These are phyloP conservation scores for Colletotrichum karsti DNA, from an alignment of 2,329 filamentous ascomycete species.

Conservation along the genomic window DNA sequence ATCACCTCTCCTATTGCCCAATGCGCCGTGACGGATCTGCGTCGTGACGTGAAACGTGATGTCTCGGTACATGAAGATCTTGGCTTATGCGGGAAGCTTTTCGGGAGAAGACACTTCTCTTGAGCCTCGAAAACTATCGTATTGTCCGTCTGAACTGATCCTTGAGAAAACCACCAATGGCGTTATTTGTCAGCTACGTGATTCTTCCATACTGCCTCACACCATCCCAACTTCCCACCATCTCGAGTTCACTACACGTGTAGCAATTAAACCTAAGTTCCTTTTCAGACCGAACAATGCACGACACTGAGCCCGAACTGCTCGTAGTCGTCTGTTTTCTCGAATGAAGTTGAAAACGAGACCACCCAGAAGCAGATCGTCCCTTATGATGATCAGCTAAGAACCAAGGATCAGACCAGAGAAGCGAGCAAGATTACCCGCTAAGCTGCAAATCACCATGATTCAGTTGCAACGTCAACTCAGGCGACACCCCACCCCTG, in stretches of 20 bases:
- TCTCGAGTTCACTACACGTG: neutral
- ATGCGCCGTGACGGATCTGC: neutral
- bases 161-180: neutral
- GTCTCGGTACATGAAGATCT: neutral
- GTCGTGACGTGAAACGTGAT: slow-evolving; percentile 12
- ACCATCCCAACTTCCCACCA: slow-evolving; percentile 12
- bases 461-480: neutral
- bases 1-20: neutral
- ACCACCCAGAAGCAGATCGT: neutral
- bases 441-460: neutral
- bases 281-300: neutral
- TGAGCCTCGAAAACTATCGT: neutral
- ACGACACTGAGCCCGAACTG: neutral
- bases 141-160: neutral
- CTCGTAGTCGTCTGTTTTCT: neutral
- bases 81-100: neutral
- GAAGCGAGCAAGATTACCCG: neutral
- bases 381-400: slow-evolving; percentile 8
- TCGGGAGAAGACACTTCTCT: neutral
- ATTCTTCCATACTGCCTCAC: neutral
- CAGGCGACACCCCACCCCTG: neutral
- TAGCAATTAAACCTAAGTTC: neutral
- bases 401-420: neutral
- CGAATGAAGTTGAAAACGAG: neutral
- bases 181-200: neutral